Evolutionary conservation across 1,139 yeast genomes (phyloP), one percentile per base, ranked within the genome.

Genomic region (Hansenula sp.): DNA sequence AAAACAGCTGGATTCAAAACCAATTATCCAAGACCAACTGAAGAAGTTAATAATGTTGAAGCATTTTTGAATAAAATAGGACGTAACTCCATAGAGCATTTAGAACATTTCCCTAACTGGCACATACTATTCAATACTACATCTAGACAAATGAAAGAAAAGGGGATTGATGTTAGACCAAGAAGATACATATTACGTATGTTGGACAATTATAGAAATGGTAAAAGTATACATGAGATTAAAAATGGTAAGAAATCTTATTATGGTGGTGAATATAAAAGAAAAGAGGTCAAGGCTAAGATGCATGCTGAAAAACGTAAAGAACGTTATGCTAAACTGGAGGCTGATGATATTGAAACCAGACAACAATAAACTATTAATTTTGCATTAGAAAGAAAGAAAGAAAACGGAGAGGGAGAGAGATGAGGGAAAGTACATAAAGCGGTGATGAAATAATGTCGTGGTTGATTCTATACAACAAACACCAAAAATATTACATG

Each of bases 181-280:
- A 77, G 98, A 64, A 76, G 83, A 59, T 84, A 82, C 61, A 70
- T 81, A 57, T 65, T 81, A 50, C 50, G 49, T 5, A 71, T 67
- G 41, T 57, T 62, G 16, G 72, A 66, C 66, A 75, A 75, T 46
- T 74, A 66, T 53, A 77, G 81, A 60, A 74, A 79, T 54, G 82
- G 84, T 47, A 77, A 75, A 49, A 75, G 77, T 17, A 70, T 85
- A 47, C 59, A 70, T 51, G 88, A 81, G 59, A 76, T 79, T 54
- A 77, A 76, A 56, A 65, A 72, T 53, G 90, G 94, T 15, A 77
- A 71, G 67, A 91, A 90, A 76, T 63, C 71, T 24, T 73, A 77
- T 57, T 72, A 80, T 57, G 97, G 97, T 33, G 96, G 97, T 60
- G 96, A 90, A 66, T 78, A 96, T 63, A 85, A 83, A 57, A 76